Evolutionary conservation across 345 rosid genomes (phyloP).

Genomic region (Dovyalis caffra): DNA sequence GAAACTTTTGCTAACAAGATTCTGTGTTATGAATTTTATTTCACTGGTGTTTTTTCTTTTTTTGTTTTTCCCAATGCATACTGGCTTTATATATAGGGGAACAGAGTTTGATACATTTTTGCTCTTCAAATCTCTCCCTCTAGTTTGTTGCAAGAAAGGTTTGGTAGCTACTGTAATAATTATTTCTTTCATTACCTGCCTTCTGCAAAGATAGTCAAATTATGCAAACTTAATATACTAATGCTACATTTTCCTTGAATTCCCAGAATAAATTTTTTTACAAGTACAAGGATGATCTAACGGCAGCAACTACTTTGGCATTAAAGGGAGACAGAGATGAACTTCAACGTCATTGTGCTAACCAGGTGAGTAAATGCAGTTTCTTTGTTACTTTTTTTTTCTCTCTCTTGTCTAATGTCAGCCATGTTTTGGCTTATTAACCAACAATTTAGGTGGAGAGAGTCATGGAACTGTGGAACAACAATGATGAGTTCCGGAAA

Average conservation of each 20-base stretch:
- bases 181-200: too few species aligned
- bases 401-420: slow-evolving; percentile 1
- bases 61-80: too few species aligned
- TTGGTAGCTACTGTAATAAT: too few species aligned
- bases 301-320: slow-evolving; percentile 54
- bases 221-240: neutral
- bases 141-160: too few species aligned
- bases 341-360: slow-evolving; percentile 54
- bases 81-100: too few species aligned
- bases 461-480: slow-evolving; percentile 66
- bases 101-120: too few species aligned
- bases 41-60: too few species aligned
- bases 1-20: too few species aligned
- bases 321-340: slow-evolving; percentile 52
- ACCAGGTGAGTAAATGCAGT: slow-evolving; percentile 48
- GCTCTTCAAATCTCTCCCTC: too few species aligned
- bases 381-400: neutral
- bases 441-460: slow-evolving; percentile 56
- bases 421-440: slow-evolving; percentile 20
- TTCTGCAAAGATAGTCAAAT: neutral
- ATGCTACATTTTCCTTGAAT: slow-evolving; percentile 1
- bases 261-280: slow-evolving; percentile 58
- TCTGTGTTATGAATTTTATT: too few species aligned
- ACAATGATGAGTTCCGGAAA: slow-evolving; percentile 57
- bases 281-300: slow-evolving; percentile 60